Conservation (phyloP, 2,329 filamentous ascomycete genomes). For the Pseudophaeomoniella oleicola region DNA sequence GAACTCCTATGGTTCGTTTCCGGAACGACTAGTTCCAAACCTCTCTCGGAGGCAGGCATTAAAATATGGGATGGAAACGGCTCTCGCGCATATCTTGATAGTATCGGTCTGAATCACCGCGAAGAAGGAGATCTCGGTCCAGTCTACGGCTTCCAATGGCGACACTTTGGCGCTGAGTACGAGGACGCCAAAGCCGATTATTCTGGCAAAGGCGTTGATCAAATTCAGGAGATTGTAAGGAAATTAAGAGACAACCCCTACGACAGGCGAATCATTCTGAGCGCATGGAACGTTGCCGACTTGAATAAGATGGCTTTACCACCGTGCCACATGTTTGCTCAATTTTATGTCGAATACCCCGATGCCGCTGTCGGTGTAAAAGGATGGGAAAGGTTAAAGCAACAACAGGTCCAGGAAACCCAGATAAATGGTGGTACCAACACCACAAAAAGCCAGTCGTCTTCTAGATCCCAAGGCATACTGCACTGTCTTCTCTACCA, state of each 20-base stretch:
- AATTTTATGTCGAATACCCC: conserved; percentile 81
- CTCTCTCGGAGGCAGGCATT: conserved; percentile 65
- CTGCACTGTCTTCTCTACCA: conserved; percentile 88
- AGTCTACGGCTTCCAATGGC: conserved; percentile 98
- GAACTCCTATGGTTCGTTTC: conserved; percentile 95
- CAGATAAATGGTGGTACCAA: background rate
- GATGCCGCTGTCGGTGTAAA: conserved; percentile 11
- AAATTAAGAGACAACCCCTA: conserved; percentile 75
- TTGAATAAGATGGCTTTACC: conserved; percentile 79
- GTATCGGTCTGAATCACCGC: conserved; percentile 64
- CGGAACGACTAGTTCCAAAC: conserved; percentile 64
- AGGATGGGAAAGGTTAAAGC: conserved; percentile 15
- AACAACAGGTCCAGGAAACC: conserved; percentile 12
- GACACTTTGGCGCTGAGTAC: conserved; percentile 91
- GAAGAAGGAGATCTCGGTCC: conserved; percentile 82
- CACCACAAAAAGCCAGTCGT: conserved; percentile 7
- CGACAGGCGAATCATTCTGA: conserved; percentile 78
- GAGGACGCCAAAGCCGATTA: conserved; percentile 68
- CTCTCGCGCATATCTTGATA: conserved; percentile 77
- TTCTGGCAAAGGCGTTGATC: conserved; percentile 76
- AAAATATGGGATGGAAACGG: conserved; percentile 99
- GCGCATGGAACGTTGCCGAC: conserved; percentile 86
- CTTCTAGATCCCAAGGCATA: conserved; percentile 44
- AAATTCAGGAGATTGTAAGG: conserved; percentile 76
- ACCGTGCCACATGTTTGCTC: conserved; percentile 94